A percentile compares a stretch with the other conserved stretches of the same genome.
phyloP scores from a whole-genome alignment of 306 rosid genomes.

The Coriaria nepalensis region DNA sequence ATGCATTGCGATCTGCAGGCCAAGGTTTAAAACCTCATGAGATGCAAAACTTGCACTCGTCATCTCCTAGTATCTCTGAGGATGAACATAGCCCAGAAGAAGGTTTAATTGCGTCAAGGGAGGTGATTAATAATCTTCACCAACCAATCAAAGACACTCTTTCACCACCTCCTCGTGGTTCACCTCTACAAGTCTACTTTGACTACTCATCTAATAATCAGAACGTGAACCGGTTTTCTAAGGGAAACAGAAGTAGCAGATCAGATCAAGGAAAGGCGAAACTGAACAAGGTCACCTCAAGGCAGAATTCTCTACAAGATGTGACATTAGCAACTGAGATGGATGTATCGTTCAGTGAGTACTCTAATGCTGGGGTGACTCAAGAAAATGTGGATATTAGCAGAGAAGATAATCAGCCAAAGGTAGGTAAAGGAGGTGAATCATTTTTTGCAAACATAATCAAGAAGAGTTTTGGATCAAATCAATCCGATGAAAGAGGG shows the following conservation, averaged over 20 bases:
- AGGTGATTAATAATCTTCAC: conserved; percentile 27
- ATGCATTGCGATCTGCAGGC: conserved; percentile 28
- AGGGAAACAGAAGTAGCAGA: conserved; percentile 65
- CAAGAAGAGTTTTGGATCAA: conserved; percentile 65
- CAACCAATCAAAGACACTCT: conserved; percentile 27
- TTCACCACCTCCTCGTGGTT: conserved; percentile 58
- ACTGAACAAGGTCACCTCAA: conserved; percentile 38
- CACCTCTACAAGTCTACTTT: conserved; percentile 66
- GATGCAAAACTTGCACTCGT: conserved; percentile 56
- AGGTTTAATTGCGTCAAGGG: conserved; percentile 25
- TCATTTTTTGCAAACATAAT: conserved; percentile 65
- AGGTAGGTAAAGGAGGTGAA: conserved; percentile 54
- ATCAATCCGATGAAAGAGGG: conserved; percentile 35
- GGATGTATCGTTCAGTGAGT: conserved; percentile 71
- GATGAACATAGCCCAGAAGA: conserved; percentile 68
- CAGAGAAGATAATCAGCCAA: conserved; percentile 49
- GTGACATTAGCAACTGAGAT: conserved; percentile 69
- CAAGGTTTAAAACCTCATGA: conserved; percentile 45
- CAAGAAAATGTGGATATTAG: conserved; percentile 64
- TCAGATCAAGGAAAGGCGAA: conserved; percentile 67
- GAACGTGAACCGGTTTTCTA: conserved; percentile 42
- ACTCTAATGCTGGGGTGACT: conserved; percentile 48
- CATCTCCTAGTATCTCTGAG: conserved; percentile 61
- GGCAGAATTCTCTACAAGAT: conserved; percentile 75
- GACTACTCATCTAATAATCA: conserved; percentile 44